Percentiles rank a stretch among this genome's conserved stretches.
These are phyloP conservation scores for Pythium aphanidermatum DNA, from an alignment of 352 stramenopile genomes.

Conservation along the genomic window DNA sequence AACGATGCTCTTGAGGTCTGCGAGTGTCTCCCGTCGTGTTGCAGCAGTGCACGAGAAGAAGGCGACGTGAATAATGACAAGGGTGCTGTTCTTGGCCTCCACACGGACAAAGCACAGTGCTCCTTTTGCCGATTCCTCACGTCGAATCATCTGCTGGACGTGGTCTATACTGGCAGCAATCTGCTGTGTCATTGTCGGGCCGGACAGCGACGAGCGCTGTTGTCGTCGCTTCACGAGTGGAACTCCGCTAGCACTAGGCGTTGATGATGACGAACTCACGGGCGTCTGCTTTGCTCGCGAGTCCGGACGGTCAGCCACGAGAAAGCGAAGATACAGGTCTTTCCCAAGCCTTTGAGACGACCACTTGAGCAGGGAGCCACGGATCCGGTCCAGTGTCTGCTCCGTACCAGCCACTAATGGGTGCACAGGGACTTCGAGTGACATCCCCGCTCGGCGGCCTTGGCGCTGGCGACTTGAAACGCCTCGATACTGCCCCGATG, in stretches of 20 bases:
- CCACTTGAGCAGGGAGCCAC: constrained; percentile 63
- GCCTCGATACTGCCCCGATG: constrained; percentile 1
- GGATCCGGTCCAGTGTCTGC: constrained; percentile 43
- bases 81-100: constrained; percentile 73
- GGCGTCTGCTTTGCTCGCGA: too few species aligned
- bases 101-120: constrained; percentile 78
- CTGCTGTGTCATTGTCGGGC: constrained; percentile 29
- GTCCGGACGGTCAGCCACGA: constrained; percentile 14
- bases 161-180: constrained; percentile 25
- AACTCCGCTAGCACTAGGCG: not conserved
- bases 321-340: constrained; percentile 78
- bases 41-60: constrained; percentile 76
- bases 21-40: constrained; percentile 55
- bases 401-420: constrained; percentile 42
- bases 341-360: constrained; percentile 70
- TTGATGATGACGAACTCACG: too few species aligned
- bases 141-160: constrained; percentile 11
- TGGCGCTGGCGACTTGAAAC: not conserved
- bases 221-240: constrained; percentile 14
- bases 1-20: constrained; percentile 67
- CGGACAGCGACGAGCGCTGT: constrained; percentile 25
- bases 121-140: constrained; percentile 17
- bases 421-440: constrained; percentile 7
- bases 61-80: constrained; percentile 76
- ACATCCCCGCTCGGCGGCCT: constrained; percentile 9